These are phyloP conservation scores for Tolypocladium capitatum DNA, from an alignment of 2,329 filamentous ascomycete genomes.

Conservation along the genomic window DNA sequence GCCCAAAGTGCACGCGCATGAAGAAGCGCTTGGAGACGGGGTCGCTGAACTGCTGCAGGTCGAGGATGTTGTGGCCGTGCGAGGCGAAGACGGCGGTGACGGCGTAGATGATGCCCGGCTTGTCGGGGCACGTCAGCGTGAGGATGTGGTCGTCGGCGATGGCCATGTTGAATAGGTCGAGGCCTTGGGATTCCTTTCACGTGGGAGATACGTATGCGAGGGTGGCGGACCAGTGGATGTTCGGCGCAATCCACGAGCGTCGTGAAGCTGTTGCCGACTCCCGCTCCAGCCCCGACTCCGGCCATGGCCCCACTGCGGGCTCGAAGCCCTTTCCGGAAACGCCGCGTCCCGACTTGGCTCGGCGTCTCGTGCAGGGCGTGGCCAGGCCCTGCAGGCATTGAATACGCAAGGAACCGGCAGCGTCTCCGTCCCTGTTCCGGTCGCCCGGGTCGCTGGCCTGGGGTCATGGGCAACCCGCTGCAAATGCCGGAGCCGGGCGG, in stretches of 20 bases:
- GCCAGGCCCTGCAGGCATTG: background rate
- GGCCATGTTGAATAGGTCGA: constrained; percentile 2
- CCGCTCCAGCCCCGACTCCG: background rate
- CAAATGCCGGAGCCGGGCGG: background rate
- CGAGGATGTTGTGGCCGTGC: constrained; percentile 66
- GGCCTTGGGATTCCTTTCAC: background rate
- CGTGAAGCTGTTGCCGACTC: background rate
- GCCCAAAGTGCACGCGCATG: constrained; percentile 76
- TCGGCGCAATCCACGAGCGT: background rate
- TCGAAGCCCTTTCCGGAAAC: background rate
- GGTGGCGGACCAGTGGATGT: background rate
- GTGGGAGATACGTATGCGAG: background rate
- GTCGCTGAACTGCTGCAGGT: constrained; percentile 76
- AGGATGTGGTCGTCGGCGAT: constrained; percentile 53
- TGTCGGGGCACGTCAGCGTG: constrained; percentile 73
- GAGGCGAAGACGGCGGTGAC: constrained; percentile 66
- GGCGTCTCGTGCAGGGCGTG: background rate
- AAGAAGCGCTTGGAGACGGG: constrained; percentile 64
- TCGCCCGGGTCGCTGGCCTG: background rate
- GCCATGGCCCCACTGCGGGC: background rate
- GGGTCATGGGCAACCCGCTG: background rate
- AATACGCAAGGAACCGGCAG: background rate
- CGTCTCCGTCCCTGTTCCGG: background rate
- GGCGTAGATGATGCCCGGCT: constrained; percentile 72
- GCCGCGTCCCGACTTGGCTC: constrained; percentile 1